Conservation (phyloP, 2,329 filamentous ascomycete genomes). For the Colletotrichum incanum region DNA sequence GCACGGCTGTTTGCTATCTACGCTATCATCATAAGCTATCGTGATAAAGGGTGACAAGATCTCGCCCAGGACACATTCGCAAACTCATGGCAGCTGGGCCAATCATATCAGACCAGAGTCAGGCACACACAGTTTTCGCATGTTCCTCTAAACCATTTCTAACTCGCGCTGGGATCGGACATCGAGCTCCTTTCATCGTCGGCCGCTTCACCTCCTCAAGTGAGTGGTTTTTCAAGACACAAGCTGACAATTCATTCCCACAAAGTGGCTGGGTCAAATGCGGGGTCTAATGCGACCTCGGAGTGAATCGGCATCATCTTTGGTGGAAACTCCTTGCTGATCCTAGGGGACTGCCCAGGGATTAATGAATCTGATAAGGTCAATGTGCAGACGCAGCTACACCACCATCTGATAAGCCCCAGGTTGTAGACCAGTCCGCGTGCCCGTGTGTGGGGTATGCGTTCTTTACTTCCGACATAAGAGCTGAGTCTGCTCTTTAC, state of each 20-base stretch:
- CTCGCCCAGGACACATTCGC: background rate
- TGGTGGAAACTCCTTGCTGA: slow-evolving; percentile 10
- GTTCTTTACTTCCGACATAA: slow-evolving; percentile 31
- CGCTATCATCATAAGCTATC: slow-evolving; percentile 29
- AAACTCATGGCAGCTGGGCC: background rate
- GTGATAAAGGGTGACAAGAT: background rate
- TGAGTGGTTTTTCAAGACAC: background rate
- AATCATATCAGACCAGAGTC: background rate
- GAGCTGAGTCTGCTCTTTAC: slow-evolving; percentile 10
- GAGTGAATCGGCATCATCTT: slow-evolving; percentile 19
- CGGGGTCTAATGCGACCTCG: slow-evolving; percentile 37
- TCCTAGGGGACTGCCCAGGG: slow-evolving; percentile 19
- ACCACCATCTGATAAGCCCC: slow-evolving; percentile 39
- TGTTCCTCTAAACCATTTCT: background rate
- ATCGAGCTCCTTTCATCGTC: background rate
- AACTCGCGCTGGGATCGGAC: slow-evolving; percentile 5
- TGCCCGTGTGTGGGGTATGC: slow-evolving; percentile 5
- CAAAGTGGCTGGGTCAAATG: slow-evolving; percentile 16
- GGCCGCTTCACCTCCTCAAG: background rate
- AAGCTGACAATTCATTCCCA: background rate
- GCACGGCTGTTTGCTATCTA: slow-evolving; percentile 26
- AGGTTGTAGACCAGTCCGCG: slow-evolving; percentile 1
- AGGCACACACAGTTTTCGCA: slow-evolving; percentile 15
- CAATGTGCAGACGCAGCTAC: slow-evolving; percentile 10
- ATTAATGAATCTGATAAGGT: slow-evolving; percentile 40